Evolutionary conservation across 2,329 filamentous ascomycete genomes (phyloP), one percentile per base, ranked within the genome.

Genomic region (Mollisiaceae sp.): DNA sequence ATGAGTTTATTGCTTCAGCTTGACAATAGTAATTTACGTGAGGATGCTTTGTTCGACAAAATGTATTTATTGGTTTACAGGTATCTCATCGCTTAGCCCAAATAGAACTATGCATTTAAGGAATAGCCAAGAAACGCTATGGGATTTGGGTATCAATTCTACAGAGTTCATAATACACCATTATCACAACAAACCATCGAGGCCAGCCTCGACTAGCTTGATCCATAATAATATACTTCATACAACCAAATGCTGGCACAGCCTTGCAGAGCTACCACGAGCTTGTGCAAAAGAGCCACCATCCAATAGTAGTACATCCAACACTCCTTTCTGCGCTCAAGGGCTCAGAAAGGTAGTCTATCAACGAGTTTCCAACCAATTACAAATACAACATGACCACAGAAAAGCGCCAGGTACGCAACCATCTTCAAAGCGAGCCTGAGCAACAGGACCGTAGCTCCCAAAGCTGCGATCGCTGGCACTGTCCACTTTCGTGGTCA

Each of bases 401-500:
- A 55, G 38, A 62, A 14, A 24, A 62, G 50, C 27, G 45, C 24
- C 41, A 65, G 20, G 43, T 62, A 59, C 41, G 57, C 39, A n/a
- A 59, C 39, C 47, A 65, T 45, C 55, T 65, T 59, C 59, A 50
- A 36, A 15, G 50, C 63, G 57, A 62, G 50, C 12, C 39, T 56
- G 22, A 60, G 43, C 27, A 62, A 22, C 35, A 65, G 38, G 36
- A 62, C 39, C 57, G 56, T 55, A 12, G 38, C 45, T n/a, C 59
- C 64, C 52, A 62, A 59, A 20, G 32, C 59, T 22, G 57, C 54
- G 24, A 61, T 54, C 45, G 59, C 63, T 18, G 43, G 14, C 22
- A 65, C 54, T 45, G 54, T 59, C 18, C 41, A 45, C 55, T 45
- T 59, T 64, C 56, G 50, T 66, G 58, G 66, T 76, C 69, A 77